phyloP scores from a whole-genome alignment of 306 rosid genomes.

The Ammopiptanthus mongolicus region DNA sequence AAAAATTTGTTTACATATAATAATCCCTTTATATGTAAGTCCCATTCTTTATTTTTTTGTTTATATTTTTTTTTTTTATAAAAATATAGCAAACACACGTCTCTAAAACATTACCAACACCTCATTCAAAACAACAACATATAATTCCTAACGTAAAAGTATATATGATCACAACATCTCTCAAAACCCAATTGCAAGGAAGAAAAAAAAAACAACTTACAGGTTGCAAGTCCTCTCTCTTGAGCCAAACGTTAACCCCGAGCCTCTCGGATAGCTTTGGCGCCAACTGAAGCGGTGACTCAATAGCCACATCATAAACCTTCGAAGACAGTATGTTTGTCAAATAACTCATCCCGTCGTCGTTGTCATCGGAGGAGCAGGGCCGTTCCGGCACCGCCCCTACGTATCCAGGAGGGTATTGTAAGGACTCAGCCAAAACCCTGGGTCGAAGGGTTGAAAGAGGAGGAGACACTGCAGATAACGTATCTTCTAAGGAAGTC shows the following conservation, averaged over 20 bases:
- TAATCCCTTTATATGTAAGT: too few species aligned
- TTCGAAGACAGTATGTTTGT: slow-evolving; percentile 66
- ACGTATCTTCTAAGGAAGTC: neutral
- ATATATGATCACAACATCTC: too few species aligned
- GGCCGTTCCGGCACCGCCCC: slow-evolving; percentile 70
- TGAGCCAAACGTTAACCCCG: slow-evolving; percentile 76
- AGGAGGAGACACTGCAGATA: neutral
- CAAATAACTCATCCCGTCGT: slow-evolving; percentile 49
- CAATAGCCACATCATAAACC: slow-evolving; percentile 80
- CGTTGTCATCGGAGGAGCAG: slow-evolving; percentile 4
- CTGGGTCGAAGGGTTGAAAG: slow-evolving; percentile 10
- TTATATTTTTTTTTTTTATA: too few species aligned
- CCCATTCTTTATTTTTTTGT: too few species aligned
- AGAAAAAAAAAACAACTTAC: slow-evolving; percentile 34
- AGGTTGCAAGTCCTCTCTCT: slow-evolving; percentile 88
- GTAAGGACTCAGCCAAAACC: slow-evolving; percentile 49
- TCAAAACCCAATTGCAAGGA: neutral
- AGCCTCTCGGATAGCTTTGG: slow-evolving; percentile 64
- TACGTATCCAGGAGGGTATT: slow-evolving; percentile 66
- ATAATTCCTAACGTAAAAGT: too few species aligned
- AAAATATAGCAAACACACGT: too few species aligned
- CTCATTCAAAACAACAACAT: too few species aligned
- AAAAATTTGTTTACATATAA: too few species aligned
- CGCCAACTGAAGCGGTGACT: slow-evolving; percentile 70
- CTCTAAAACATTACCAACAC: too few species aligned